These are phyloP conservation scores for Solanum arcanum DNA, from an alignment of 257 asterid species.

Conservation along the genomic window DNA sequence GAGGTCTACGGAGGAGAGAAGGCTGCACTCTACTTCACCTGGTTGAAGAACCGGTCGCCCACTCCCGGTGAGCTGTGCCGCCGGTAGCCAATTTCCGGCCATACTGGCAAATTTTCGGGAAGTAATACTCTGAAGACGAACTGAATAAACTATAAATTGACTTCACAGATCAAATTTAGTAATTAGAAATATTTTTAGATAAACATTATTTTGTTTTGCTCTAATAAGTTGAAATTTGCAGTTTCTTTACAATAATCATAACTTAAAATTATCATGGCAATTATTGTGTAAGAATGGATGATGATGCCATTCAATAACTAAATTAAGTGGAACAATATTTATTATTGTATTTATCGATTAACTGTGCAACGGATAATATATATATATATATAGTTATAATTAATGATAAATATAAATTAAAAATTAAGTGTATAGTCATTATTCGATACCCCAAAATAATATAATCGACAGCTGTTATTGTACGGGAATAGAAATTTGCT, in stretches of 20 bases:
- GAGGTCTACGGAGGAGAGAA: constrained; percentile 67
- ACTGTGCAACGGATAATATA: too few relatives aligned
- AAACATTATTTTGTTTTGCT: neutral
- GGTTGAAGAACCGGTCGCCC: constrained; percentile 65
- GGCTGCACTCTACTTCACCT: constrained; percentile 70
- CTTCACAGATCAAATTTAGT: neutral
- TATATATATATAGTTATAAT: too few relatives aligned
- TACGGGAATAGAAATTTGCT: neutral
- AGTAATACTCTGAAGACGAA: neutral
- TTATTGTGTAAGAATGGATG: neutral
- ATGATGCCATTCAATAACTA: neutral
- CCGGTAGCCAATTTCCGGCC: constrained; percentile 54
- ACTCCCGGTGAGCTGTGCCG: constrained; percentile 58
- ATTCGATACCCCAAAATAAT: fast-evolving
- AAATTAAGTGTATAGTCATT: too few relatives aligned
- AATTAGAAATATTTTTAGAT: neutral
- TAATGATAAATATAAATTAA: too few relatives aligned
- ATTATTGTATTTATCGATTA: too few relatives aligned
- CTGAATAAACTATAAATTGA: neutral
- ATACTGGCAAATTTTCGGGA: neutral
- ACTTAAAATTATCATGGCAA: neutral
- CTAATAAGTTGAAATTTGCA: neutral
- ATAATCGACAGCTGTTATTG: too few relatives aligned
- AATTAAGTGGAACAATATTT: neutral
- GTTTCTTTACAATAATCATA: neutral